Percentiles rank a stretch among this genome's conserved stretches.
Evolutionary conservation across 371 early-diverging fungal genomes (phyloP).

Genomic region (Syncephalis fuscata): DNA sequence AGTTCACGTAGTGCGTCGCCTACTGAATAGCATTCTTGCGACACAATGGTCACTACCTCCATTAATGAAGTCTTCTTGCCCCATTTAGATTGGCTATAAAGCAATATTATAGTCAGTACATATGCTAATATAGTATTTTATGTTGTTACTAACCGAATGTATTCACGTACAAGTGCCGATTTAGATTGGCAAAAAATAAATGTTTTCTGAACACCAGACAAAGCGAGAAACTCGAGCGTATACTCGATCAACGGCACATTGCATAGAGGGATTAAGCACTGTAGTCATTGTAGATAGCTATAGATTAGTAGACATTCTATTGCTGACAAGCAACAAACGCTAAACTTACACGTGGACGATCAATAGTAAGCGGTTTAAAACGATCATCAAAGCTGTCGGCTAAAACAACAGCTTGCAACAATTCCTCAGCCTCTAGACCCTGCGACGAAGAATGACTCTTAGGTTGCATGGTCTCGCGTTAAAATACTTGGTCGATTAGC

Average conservation of each 20-base stretch:
- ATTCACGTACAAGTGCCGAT: conserved; percentile 61
- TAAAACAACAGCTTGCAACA: conserved; percentile 76
- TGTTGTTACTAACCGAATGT: conserved; percentile 46
- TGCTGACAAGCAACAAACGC: conserved; percentile 3
- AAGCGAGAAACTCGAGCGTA: conserved; percentile 76
- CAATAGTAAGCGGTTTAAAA: conserved; percentile 76
- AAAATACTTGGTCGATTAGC: neutral
- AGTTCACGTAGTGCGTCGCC: conserved; percentile 90
- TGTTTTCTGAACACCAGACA: conserved; percentile 71
- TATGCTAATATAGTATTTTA: too few relatives aligned
- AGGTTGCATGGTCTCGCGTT: neutral
- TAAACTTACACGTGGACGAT: conserved; percentile 60
- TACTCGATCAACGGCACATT: conserved; percentile 92
- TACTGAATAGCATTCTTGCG: conserved; percentile 63
- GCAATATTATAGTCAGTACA: neutral
- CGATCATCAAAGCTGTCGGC: conserved; percentile 82
- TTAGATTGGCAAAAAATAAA: conserved; percentile 74
- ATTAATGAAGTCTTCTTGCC: conserved; percentile 34
- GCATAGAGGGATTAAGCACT: conserved; percentile 86
- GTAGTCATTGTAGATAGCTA: conserved; percentile 1
- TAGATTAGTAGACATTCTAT: neutral
- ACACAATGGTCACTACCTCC: conserved; percentile 51
- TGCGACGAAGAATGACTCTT: conserved; percentile 14
- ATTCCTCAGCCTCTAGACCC: conserved; percentile 29
- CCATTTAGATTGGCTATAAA: conserved; percentile 53